Evolutionary conservation across 768 basidiomycete genomes (phyloP).

Genomic region (Tylopilus sp.): DNA sequence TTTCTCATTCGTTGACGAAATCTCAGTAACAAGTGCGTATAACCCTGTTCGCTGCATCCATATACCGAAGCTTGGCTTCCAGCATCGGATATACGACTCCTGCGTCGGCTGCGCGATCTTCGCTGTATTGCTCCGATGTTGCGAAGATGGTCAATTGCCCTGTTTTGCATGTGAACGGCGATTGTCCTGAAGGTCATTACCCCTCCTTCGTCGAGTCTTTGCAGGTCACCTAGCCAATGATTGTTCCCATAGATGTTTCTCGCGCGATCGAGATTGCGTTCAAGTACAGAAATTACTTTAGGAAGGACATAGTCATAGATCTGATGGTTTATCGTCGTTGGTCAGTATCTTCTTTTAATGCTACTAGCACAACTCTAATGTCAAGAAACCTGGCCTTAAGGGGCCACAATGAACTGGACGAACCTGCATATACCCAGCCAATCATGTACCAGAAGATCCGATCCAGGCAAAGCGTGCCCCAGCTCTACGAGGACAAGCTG

Average conservation of each 20-base stretch:
- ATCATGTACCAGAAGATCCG: constrained; percentile 90
- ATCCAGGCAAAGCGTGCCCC: constrained; percentile 70
- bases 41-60: not conserved
- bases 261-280: constrained; percentile 87
- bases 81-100: constrained; percentile 94
- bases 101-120: constrained; percentile 78
- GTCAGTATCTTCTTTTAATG: constrained; percentile 32
- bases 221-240: not conserved
- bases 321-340: constrained; percentile 85
- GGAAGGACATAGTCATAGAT: constrained; percentile 90
- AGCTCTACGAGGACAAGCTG: constrained; percentile 77
- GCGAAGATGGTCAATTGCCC: constrained; percentile 91
- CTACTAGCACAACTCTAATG: not conserved
- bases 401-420: constrained; percentile 88
- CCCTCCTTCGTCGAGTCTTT: not conserved
- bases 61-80: constrained; percentile 8
- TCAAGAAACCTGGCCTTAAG: constrained; percentile 32
- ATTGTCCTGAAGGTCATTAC: constrained; percentile 71
- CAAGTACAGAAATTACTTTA: constrained; percentile 81
- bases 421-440: constrained; percentile 84
- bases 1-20: not conserved
- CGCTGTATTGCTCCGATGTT: constrained; percentile 82
- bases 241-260: constrained; percentile 59
- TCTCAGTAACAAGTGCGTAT: constrained; percentile 54
- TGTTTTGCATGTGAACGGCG: constrained; percentile 88